Evolutionary conservation across 345 rosid species (phyloP).

Genomic region (Citrus glauca): DNA sequence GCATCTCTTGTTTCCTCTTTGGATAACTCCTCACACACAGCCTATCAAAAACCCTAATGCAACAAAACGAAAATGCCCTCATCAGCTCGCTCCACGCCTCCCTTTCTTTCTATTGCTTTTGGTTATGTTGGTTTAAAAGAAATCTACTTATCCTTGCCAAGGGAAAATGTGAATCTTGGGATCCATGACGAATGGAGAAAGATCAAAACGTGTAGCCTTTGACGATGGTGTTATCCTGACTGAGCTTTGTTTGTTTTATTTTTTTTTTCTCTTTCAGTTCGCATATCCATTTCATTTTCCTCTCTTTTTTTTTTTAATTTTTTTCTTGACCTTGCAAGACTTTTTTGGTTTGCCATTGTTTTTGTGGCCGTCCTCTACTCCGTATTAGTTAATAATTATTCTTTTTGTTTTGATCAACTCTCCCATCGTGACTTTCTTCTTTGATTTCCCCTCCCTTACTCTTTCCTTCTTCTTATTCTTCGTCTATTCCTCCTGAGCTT

Average conservation of each 20-base stretch:
- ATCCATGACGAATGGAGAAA: background rate
- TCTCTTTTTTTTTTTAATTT: background rate
- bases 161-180: background rate
- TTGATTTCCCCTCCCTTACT: no score
- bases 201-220: background rate
- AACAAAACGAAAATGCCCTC: background rate
- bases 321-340: constrained; percentile 85
- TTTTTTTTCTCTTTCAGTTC: background rate
- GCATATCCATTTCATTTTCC: background rate
- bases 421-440: background rate
- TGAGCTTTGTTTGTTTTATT: constrained; percentile 39
- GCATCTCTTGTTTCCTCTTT: background rate
- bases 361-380: background rate
- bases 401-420: background rate
- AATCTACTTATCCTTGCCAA: background rate
- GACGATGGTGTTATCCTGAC: constrained; percentile 43
- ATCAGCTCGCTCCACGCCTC: background rate
- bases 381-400: background rate
- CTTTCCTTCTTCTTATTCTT: background rate
- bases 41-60: background rate
- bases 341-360: background rate
- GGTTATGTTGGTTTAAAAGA: background rate
- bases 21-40: constrained; percentile 11
- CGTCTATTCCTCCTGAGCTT: constrained; percentile 18
- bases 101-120: background rate